Conservation (phyloP, 768 basidiomycete genomes). For the Termitomyces titanicus region DNA sequence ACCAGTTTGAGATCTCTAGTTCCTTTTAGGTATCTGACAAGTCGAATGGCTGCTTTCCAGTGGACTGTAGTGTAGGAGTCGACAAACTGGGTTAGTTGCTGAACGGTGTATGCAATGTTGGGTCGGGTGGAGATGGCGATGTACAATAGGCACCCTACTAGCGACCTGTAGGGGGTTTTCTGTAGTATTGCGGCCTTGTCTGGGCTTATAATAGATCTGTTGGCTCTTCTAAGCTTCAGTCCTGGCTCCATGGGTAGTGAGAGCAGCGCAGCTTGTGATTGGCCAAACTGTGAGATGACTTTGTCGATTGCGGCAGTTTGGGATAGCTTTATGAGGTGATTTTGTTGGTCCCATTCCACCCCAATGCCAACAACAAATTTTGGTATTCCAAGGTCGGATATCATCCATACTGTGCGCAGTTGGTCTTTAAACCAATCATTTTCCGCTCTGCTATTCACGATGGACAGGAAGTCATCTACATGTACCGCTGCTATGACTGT, state of each 20-base stretch:
- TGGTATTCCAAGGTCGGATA: constrained; percentile 23
- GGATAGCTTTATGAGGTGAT: constrained; percentile 14
- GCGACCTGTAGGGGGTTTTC: no score
- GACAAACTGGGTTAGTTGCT: background rate
- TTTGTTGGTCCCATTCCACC: constrained; percentile 18
- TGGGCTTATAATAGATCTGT: background rate
- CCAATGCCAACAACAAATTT: no score
- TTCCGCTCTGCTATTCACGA: constrained; percentile 8
- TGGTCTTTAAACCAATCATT: constrained; percentile 28
- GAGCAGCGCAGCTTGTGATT: constrained; percentile 15
- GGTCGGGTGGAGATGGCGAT: background rate
- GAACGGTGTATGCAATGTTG: background rate
- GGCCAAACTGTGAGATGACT: constrained; percentile 16
- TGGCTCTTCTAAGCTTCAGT: constrained; percentile 2
- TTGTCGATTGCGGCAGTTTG: constrained; percentile 25
- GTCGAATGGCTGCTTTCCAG: background rate
- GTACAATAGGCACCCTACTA: no score
- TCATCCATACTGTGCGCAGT: constrained; percentile 23
- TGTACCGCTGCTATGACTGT: constrained; percentile 28
- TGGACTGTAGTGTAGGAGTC: background rate
- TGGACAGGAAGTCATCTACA: constrained; percentile 30
- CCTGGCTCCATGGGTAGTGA: constrained; percentile 22
- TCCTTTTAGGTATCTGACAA: background rate
- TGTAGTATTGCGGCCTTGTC: background rate
- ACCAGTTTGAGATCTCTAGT: background rate